Evolutionary conservation across 1,284 basidiomycete genomes (phyloP).

Genomic region (Puccinia coronata): DNA sequence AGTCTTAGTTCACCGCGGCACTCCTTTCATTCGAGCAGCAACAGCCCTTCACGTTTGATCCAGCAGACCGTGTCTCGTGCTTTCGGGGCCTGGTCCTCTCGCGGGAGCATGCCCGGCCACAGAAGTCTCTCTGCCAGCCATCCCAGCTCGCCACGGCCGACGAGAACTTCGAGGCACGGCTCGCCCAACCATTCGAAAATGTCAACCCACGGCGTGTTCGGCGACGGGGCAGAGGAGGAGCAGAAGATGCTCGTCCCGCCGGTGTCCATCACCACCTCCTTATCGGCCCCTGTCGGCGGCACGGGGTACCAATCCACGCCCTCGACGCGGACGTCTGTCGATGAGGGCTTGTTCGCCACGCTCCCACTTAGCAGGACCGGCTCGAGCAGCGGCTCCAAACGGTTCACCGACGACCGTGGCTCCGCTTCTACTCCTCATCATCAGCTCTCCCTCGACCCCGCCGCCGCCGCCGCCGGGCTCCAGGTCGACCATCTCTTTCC

Average conservation of each 20-base stretch:
- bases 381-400: constrained; percentile 14
- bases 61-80: constrained; percentile 25
- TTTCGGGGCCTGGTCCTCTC: neutral
- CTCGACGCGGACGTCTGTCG: constrained; percentile 15
- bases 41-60: constrained; percentile 4
- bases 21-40: neutral
- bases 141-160: neutral
- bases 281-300: constrained; percentile 16
- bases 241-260: constrained; percentile 21
- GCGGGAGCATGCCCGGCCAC: neutral
- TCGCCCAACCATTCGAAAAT: constrained; percentile 9
- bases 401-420: constrained; percentile 9
- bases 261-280: constrained; percentile 40
- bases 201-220: neutral
- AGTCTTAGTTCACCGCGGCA: constrained; percentile 14
- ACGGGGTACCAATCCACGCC: constrained; percentile 3
- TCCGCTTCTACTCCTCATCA: neutral
- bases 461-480: neutral
- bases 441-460: neutral
- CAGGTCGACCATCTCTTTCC: constrained; percentile 11
- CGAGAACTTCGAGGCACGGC: neutral
- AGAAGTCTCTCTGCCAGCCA: neutral
- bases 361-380: constrained; percentile 11
- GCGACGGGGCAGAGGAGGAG: neutral
- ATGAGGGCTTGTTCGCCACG: constrained; percentile 25